Evolutionary conservation across 176 grass and related monocot species (phyloP).

Genomic region (Miscanthus lutarioriparius): DNA sequence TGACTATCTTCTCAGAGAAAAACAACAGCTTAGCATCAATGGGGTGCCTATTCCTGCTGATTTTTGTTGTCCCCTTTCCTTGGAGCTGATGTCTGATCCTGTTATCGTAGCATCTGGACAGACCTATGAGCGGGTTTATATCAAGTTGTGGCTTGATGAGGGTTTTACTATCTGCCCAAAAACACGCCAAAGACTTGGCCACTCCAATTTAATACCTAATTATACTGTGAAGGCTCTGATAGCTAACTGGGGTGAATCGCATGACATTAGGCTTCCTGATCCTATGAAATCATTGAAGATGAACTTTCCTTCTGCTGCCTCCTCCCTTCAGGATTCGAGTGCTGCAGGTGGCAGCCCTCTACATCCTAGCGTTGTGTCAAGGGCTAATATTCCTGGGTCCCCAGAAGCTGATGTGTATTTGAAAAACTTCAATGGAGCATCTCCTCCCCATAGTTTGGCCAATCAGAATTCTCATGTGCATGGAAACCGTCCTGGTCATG

Average conservation of each 20-base stretch:
- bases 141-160: constrained; percentile 87
- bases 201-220: constrained; percentile 98
- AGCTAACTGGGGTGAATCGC: constrained; percentile 97
- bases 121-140: constrained; percentile 95
- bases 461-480: constrained; percentile 40
- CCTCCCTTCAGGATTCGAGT: constrained; percentile 49
- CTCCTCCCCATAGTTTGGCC: constrained; percentile 42
- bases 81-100: constrained; percentile 96
- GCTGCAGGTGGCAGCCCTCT: constrained; percentile 44
- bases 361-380: constrained; percentile 47
- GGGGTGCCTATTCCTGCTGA: constrained; percentile 93
- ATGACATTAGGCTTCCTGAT: constrained; percentile 95
- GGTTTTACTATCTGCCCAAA: constrained; percentile 97
- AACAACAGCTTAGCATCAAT: constrained; percentile 78
- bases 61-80: constrained; percentile 94
- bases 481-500: background rate
- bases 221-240: constrained; percentile 99
- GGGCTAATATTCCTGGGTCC: constrained; percentile 54
- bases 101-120: constrained; percentile 98
- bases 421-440: constrained; percentile 49
- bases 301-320: constrained; percentile 65
- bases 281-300: constrained; percentile 77
- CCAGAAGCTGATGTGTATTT: constrained; percentile 55
- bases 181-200: constrained; percentile 83
- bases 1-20: constrained; percentile 60